Conservation (phyloP, 768 basidiomycete species). For the Pleurotus ostreatus region DNA sequence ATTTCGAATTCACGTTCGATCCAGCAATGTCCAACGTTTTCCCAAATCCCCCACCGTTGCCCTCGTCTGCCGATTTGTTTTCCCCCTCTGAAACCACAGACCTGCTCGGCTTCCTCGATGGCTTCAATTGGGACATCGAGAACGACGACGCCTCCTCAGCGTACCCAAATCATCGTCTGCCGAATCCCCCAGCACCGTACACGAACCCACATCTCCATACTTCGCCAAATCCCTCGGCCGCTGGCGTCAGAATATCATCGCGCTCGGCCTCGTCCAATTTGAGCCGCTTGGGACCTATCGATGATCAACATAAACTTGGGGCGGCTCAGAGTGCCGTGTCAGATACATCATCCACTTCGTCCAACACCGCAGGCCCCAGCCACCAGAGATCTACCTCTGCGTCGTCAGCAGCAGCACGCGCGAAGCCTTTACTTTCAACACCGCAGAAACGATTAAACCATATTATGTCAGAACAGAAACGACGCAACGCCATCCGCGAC, state of each 20-base stretch:
- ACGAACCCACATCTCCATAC: conserved; percentile 46
- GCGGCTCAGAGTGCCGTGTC: conserved; percentile 22
- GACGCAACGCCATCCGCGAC: conserved; percentile 86
- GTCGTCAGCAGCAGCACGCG: conserved; percentile 21
- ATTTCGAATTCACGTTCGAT: conserved; percentile 74
- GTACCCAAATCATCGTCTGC: conserved; percentile 14
- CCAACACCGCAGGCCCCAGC: conserved; percentile 14
- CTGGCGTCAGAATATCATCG: conserved; percentile 25
- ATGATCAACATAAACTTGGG: conserved; percentile 14
- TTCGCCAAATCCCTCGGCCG: conserved; percentile 36
- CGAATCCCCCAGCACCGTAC: conserved; percentile 32
- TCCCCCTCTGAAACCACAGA: conserved; percentile 75
- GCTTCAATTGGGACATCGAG: conserved; percentile 56
- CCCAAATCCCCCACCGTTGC: conserved; percentile 57
- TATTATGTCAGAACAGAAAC: conserved; percentile 93
- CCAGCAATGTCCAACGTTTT: conserved; percentile 55
- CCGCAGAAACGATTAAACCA: conserved; percentile 90
- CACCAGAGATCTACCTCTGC: background rate
- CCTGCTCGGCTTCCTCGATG: conserved; percentile 79
- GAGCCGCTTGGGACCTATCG: background rate
- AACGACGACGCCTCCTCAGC: conserved; percentile 27
- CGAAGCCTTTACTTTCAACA: conserved; percentile 70
- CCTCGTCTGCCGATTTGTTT: conserved; percentile 74
- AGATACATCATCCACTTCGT: conserved; percentile 21
- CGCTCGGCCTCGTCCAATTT: conserved; percentile 20